Evolutionary conservation across 164 flowering plant genomes (phyloP).

Genomic region (Vitis cinerea): DNA sequence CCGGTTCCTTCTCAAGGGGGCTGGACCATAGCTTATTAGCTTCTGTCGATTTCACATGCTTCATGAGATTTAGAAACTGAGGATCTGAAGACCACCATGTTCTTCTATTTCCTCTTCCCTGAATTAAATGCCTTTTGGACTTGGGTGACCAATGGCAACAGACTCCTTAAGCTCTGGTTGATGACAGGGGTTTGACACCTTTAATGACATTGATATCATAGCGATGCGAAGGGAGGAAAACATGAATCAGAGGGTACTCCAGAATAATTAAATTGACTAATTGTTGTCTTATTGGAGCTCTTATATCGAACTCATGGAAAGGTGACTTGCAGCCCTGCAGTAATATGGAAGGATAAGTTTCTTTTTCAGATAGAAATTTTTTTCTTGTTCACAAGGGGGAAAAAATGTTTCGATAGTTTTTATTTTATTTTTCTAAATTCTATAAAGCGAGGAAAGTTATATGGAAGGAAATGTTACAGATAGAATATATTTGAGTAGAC

Average conservation of each 20-base stretch:
- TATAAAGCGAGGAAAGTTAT: no score
- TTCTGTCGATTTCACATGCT: conserved; percentile 14
- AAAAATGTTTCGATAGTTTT: no score
- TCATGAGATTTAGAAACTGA: conserved; percentile 46
- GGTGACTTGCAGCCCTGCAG: conserved; percentile 64
- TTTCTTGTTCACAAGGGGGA: no score
- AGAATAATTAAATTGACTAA: conserved; percentile 50
- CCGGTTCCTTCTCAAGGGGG: conserved; percentile 17
- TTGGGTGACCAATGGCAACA: conserved; percentile 21
- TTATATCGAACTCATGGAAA: conserved; percentile 57
- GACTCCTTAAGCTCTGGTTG: conserved; percentile 20
- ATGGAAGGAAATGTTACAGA: no score
- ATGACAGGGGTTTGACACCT: conserved; percentile 13
- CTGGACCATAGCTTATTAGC: not conserved
- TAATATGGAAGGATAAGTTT: not conserved
- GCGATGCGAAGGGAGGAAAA: conserved; percentile 60
- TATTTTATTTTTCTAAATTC: no score
- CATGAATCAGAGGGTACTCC: conserved; percentile 79
- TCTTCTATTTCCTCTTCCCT: conserved; percentile 76
- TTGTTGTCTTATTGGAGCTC: conserved; percentile 48
- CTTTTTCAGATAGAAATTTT: not conserved
- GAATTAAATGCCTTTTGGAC: conserved; percentile 48
- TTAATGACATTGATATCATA: conserved; percentile 56
- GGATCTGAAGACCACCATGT: conserved; percentile 35
- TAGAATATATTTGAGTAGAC: no score